Base-by-base conservation (phyloP, 768 basidiomycete species). In the Filobasidium wieringae region DNA sequence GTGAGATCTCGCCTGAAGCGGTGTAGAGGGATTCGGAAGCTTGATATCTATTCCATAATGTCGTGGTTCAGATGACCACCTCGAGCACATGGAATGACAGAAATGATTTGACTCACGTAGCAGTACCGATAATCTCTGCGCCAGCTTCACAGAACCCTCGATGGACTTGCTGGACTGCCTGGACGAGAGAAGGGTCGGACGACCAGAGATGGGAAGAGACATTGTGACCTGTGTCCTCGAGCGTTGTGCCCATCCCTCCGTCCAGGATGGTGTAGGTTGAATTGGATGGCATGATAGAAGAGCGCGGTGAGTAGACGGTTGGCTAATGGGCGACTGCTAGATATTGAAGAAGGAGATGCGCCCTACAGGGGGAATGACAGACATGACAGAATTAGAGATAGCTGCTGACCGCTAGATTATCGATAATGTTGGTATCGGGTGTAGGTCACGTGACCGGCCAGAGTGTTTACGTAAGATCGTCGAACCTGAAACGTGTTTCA, bases 121-220 rank as follows among this genome's bases (percentile, higher is more conserved):
- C 76, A 0, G 87, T 85, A 52, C 81, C 76, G 27, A 89, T 79
- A 14, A 87, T 76, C 51, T 78, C 76, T 9, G 85, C 80, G 0
- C 87, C 86, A 7, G 84, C 82, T 9, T 77, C 73, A 19, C 86
- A 68, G 69, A 84, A 89, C 0, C 77, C 75, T 32, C 80, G 62
- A 68, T 88, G 87, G 0, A 81, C 80, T 7, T 77, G 70, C n/a
- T 81, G 60, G 30, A 88, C 77, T 0, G 76, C 72, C 14, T 76
- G 70, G 11, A 84, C 72, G 8, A 83, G 78, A 7, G 55, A 50
- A 7, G 66, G 61, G 53, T 81, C 78, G 0, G 83, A 81, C 14
- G 86, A 88, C 87, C 87, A 88, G 24, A 89, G 72, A 1, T 82
- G 78, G 32, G 79, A 69, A 0, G 60, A 59, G 9, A 72, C 66